A percentile compares a stretch with the other conserved stretches of the same genome.
phyloP scores from a whole-genome alignment of 2,329 filamentous ascomycete genomes.

The Beauveria caledonica region DNA sequence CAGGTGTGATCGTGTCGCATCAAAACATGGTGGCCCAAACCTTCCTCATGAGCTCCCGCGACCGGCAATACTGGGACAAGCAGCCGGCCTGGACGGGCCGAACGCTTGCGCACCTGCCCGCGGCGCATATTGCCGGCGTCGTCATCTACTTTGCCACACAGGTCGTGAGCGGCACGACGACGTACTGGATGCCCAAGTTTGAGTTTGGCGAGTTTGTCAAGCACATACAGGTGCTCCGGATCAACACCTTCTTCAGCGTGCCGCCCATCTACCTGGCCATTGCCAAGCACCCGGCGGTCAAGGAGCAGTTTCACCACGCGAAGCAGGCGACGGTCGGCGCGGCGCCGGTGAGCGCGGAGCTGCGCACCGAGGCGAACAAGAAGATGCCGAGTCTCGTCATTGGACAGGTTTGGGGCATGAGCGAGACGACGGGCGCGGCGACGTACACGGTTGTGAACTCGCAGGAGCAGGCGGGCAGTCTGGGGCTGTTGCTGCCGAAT shows the following conservation, averaged over 20 bases:
- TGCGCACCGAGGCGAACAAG: slow-evolving; percentile 41
- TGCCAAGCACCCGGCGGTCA: slow-evolving; percentile 46
- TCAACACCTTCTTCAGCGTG: slow-evolving; percentile 50
- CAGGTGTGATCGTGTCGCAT: slow-evolving; percentile 36
- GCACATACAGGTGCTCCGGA: slow-evolving; percentile 39
- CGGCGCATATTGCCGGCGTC: slow-evolving; percentile 39
- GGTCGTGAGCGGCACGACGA: slow-evolving; percentile 34
- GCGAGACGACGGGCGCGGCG: slow-evolving; percentile 43
- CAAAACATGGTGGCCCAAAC: slow-evolving; percentile 33
- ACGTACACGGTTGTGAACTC: slow-evolving; percentile 35
- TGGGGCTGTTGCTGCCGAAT: slow-evolving; percentile 26
- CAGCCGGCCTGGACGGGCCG: slow-evolving; percentile 23
- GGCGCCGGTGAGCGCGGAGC: slow-evolving; percentile 46
- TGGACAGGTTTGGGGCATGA: slow-evolving; percentile 49
- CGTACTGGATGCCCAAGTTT: slow-evolving; percentile 58
- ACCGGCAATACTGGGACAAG: slow-evolving; percentile 22
- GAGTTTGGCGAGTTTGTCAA: slow-evolving; percentile 46
- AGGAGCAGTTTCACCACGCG: slow-evolving; percentile 45
- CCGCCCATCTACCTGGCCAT: slow-evolving; percentile 54
- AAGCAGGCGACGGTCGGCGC: slow-evolving; percentile 42
- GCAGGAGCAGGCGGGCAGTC: slow-evolving; percentile 37
- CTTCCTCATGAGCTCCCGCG: slow-evolving; percentile 22
- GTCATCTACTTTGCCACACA: slow-evolving; percentile 35
- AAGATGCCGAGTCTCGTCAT: slow-evolving; percentile 40
- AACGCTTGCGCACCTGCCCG: slow-evolving; percentile 35